Base-by-base conservation (phyloP, 1,139 yeast species). In the Tardiomyces depauwii region DNA sequence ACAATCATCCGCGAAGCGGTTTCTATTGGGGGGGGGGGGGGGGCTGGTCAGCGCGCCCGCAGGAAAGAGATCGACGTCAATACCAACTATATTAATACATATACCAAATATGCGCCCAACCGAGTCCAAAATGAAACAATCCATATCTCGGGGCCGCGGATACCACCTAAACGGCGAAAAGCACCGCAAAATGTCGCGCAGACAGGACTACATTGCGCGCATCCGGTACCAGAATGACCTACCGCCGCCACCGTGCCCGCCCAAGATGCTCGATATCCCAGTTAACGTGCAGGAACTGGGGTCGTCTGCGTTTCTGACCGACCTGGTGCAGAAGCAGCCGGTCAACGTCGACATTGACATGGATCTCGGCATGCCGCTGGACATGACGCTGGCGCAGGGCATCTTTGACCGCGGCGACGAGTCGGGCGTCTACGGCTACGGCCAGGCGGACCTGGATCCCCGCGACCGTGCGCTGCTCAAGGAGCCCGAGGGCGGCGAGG, bases 211-310 rank as follows among this genome's bases (percentile, higher is more conserved):
- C 61, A 82, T 91, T 49, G 93, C 95, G 47, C 82, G 85, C 56
- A 78, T 85, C 47, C 77, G 95, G 59, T 91, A 88, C 63, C 78
- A 79, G 51, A 91, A 91, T 62, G 85, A 80, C 58, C 71, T 91
- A 32, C 98, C 98, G 14, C 91, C 96, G 1, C 97, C 98, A 11
- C 85, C 93, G 21, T 74, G 93, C 52, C 88, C 95, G 45, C 97
- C 99, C 21, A 87, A 85, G 63, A 73, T 88, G 49, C 65, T 91
- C 48, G 76, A 80, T 48, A 72, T 65, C 45, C 68, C 76, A 14
- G 63, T 71, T 2, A 67, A 70, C 43, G 58, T 67, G 39, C 57
- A 71, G 56, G 69, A 71, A 58, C 63, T 72, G 46, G 69, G 76
- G 18, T 74, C 85, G 7, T 76, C 89, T 43, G 72, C 78, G 48